Conservation (phyloP, 2,329 filamentous ascomycete species). For the Pseudogymnoascus sp. region DNA sequence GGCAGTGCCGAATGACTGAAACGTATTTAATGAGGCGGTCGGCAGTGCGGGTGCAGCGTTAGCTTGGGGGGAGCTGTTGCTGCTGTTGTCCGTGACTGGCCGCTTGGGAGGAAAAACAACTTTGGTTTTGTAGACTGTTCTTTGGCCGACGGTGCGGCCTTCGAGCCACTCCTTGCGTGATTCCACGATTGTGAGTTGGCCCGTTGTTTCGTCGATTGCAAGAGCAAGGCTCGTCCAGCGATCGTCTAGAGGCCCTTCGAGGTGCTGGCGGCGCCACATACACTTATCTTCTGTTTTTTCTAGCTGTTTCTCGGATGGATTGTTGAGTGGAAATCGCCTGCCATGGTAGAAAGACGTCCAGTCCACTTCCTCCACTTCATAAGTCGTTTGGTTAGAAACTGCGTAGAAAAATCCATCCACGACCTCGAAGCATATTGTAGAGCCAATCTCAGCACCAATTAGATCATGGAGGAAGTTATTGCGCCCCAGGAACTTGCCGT, state of each 20-base stretch:
- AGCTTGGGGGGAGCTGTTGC: background rate
- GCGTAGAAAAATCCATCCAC: constrained; percentile 59
- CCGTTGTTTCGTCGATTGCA: constrained; percentile 50
- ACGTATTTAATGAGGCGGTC: background rate
- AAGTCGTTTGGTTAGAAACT: constrained; percentile 56
- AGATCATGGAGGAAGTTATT: constrained; percentile 49
- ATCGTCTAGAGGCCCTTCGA: constrained; percentile 65
- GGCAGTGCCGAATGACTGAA: background rate
- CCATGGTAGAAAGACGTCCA: constrained; percentile 65
- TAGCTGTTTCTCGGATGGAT: constrained; percentile 33
- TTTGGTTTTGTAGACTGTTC: constrained; percentile 57
- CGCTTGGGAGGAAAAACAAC: constrained; percentile 36
- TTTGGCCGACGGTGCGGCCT: constrained; percentile 47
- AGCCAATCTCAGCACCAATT: constrained; percentile 56
- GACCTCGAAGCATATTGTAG: constrained; percentile 64
- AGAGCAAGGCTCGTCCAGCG: constrained; percentile 63
- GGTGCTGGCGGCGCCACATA: constrained; percentile 59
- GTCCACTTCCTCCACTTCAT: constrained; percentile 54
- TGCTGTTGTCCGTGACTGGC: background rate
- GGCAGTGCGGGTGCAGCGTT: background rate
- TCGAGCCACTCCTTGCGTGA: constrained; percentile 59
- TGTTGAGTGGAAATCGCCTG: constrained; percentile 50
- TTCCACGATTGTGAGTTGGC: constrained; percentile 55
- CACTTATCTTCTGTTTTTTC: constrained; percentile 37
- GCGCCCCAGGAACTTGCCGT: constrained; percentile 33